phyloP scores from a whole-genome alignment of 164 flowering plant species.

The Liquidambar formosana region DNA sequence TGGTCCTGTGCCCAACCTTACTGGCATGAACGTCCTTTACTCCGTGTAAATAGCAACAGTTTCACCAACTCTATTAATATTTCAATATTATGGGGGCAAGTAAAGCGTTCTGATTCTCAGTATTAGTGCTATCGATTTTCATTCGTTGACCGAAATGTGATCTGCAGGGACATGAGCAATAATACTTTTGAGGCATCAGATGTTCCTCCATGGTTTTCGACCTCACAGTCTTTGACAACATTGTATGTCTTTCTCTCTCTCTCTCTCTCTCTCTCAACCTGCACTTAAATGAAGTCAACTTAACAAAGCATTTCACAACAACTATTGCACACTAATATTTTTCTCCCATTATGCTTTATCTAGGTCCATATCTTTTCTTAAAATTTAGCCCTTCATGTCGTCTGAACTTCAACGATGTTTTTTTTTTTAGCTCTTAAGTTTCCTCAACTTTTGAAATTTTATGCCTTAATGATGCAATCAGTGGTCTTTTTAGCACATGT shows the following conservation, averaged over 20 bases:
- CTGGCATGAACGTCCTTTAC: constrained; percentile 47
- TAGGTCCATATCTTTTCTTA: too few relatives aligned
- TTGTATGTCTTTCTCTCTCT: constrained; percentile 37
- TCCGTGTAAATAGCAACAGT: constrained; percentile 44
- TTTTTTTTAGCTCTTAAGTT: too few relatives aligned
- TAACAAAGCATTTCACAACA: too few relatives aligned
- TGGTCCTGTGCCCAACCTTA: constrained; percentile 58
- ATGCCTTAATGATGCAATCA: too few relatives aligned
- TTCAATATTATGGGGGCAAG: not conserved
- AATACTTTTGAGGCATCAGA: constrained; percentile 46
- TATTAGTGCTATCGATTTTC: not conserved
- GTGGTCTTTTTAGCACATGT: too few relatives aligned
- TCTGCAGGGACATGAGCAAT: constrained; percentile 66
- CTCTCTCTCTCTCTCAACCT: constrained; percentile 16
- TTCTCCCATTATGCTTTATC: too few relatives aligned
- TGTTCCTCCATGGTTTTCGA: constrained; percentile 52
- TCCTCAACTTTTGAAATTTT: too few relatives aligned
- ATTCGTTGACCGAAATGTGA: not conserved
- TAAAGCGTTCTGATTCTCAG: not conserved
- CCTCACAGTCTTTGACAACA: constrained; percentile 52
- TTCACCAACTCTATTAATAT: not conserved
- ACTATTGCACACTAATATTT: too few relatives aligned
- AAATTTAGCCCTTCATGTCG: too few relatives aligned
- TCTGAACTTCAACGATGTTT: too few relatives aligned
- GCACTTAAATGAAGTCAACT: too few relatives aligned